phyloP scores from a whole-genome alignment of 306 rosid genomes.

The Alnus glutinosa region DNA sequence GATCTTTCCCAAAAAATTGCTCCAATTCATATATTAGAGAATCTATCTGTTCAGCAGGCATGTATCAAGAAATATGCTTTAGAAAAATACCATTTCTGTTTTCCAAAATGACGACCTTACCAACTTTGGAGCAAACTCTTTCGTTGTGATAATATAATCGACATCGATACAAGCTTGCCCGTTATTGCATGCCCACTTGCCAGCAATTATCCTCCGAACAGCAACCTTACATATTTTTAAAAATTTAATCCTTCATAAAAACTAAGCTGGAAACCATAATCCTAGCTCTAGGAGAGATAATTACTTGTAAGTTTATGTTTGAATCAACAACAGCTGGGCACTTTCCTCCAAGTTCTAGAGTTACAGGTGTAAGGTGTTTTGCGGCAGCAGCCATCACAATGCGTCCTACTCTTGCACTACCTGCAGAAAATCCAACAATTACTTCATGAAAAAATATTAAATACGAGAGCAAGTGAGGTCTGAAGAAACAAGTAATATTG shows the following conservation, averaged over 20 bases:
- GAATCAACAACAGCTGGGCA: constrained; percentile 87
- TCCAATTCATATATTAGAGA: constrained; percentile 53
- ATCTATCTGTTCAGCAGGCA: constrained; percentile 48
- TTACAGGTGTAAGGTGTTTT: constrained; percentile 83
- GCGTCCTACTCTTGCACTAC: constrained; percentile 84
- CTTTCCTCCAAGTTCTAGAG: constrained; percentile 86
- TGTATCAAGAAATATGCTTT: constrained; percentile 12
- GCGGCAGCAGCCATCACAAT: constrained; percentile 96
- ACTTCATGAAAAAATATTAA: neutral
- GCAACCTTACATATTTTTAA: constrained; percentile 52
- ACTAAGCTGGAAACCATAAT: constrained; percentile 1
- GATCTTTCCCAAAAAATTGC: constrained; percentile 60
- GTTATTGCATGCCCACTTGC: constrained; percentile 79
- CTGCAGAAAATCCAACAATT: constrained; percentile 36
- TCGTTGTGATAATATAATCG: constrained; percentile 75
- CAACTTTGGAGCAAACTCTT: constrained; percentile 69
- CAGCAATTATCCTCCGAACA: constrained; percentile 68
- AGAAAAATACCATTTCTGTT: constrained; percentile 11
- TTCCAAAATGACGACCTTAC: constrained; percentile 38
- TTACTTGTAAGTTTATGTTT: constrained; percentile 68
- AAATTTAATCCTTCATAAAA: neutral
- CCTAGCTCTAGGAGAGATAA: neutral
- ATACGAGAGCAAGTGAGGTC: neutral
- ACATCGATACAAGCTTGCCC: constrained; percentile 87
- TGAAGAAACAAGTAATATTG: neutral